phyloP scores from a whole-genome alignment of 352 stramenopile genomes.

The Phytophthora tentaculata region DNA sequence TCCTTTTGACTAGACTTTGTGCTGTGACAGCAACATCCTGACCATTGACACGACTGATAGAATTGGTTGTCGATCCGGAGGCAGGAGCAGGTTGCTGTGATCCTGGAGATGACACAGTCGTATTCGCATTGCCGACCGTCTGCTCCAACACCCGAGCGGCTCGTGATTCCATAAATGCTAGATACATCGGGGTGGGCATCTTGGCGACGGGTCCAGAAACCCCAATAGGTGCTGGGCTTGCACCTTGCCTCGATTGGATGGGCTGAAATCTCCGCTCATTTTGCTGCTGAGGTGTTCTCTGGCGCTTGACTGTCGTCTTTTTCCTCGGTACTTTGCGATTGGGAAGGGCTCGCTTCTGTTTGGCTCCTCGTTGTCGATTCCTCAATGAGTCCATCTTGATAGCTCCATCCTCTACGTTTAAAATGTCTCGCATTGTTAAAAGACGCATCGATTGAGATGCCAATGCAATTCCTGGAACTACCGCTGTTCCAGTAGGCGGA shows the following conservation, averaged over 20 bases:
- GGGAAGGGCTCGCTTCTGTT: constrained; percentile 16
- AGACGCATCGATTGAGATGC: constrained; percentile 12
- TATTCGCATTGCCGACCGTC: background rate
- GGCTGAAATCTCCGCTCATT: constrained; percentile 13
- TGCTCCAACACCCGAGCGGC: constrained; percentile 28
- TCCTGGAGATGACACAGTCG: background rate
- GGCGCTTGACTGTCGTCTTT: constrained; percentile 23
- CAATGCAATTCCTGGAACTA: constrained; percentile 42
- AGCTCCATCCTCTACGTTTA: constrained; percentile 34
- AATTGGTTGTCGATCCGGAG: background rate
- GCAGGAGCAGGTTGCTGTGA: background rate
- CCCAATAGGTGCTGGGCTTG: constrained; percentile 8
- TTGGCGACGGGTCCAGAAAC: constrained; percentile 2
- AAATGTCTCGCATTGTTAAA: constrained; percentile 39
- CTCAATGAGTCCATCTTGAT: constrained; percentile 10
- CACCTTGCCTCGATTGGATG: constrained; percentile 3
- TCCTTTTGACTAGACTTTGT: constrained; percentile 11
- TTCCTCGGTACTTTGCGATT: constrained; percentile 29
- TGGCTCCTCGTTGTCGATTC: constrained; percentile 19
- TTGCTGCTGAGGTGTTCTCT: constrained; percentile 20
- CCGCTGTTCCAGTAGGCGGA: constrained; percentile 22
- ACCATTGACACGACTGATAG: background rate
- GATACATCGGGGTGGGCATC: constrained; percentile 22
- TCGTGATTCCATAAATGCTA: constrained; percentile 29
- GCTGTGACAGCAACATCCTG: background rate